Base-by-base conservation (phyloP, 2,329 filamentous ascomycete genomes). In the Podosphaera fusca region DNA sequence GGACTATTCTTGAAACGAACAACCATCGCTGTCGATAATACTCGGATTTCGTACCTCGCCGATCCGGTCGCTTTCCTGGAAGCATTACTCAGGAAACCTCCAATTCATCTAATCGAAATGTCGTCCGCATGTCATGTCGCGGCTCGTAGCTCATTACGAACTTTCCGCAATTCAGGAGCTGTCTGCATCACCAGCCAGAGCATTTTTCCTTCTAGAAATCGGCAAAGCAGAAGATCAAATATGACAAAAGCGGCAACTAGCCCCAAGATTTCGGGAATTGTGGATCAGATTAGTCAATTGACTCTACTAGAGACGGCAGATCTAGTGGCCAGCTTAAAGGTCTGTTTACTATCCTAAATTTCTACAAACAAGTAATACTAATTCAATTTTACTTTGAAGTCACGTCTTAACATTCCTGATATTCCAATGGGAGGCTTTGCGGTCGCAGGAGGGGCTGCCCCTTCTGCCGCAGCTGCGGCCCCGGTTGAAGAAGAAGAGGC, bases 251-350 rank as follows among this genome's bases (percentile, higher is more conserved):
- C 75, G 58, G 70, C 78, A 65, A 71, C 75, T 60, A 94, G 86
- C 73, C 88, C 92, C 61, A 98, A 98, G 79, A 95, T 99, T 67
- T 72, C 82, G 65, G 80, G 79, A 59, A 98, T 99, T 68, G 92
- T 99, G 67, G 89, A 98, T 70, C 89, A 98, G 73, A 98, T 99
- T 72, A 94, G 90, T 73, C 83, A 92, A 79, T 84, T 99, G 79
- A 98, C 89, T 50, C 78, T 99, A 59, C 75, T 99, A 66, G 94
- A 99, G 79, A 98, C 92, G 45, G 90, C 94, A 58, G 92, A 96
- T 70, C 77, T 99, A 59, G 92, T 99, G 57, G 82, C 89, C 57
- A 87, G 82, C 72, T 76, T 99, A 69, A 99, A 98, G 85, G 92
- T 96, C 73, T 56, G 67, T 35, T 33, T 33, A 57, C 33, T 56